These are phyloP conservation scores for Veloboletus limbatus DNA, from an alignment of 1,284 basidiomycete genomes.

Conservation along the genomic window DNA sequence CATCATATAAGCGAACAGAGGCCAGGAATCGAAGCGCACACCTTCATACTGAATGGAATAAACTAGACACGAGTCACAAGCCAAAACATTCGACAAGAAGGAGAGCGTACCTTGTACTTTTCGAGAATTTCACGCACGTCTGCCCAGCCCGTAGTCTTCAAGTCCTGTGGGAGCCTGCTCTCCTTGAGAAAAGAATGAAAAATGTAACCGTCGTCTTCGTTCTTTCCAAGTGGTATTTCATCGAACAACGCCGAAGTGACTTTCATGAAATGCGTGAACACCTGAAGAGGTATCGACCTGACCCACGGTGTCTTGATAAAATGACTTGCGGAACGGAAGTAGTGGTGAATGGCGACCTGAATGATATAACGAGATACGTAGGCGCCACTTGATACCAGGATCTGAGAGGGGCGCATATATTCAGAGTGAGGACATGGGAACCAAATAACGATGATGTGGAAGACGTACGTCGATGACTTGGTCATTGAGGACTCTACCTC, in stretches of 20 bases:
- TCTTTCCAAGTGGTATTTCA: slow-evolving; percentile 64
- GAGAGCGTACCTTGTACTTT: slow-evolving; percentile 57
- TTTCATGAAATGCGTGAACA: slow-evolving; percentile 61
- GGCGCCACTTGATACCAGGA: slow-evolving; percentile 67
- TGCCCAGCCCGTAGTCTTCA: slow-evolving; percentile 59
- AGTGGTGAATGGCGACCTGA: slow-evolving; percentile 73
- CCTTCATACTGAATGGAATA: slow-evolving; percentile 71
- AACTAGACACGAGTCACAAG: slow-evolving; percentile 46
- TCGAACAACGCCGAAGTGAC: slow-evolving; percentile 56
- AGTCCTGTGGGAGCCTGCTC: slow-evolving; percentile 52
- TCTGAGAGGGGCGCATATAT: slow-evolving; percentile 42
- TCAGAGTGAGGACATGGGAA: slow-evolving; percentile 8
- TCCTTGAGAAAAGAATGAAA: slow-evolving; percentile 65
- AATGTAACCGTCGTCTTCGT: slow-evolving; percentile 67
- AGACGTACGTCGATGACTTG: slow-evolving; percentile 65
- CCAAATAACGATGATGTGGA: not conserved
- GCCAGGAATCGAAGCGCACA: slow-evolving; percentile 27
- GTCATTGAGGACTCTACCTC: slow-evolving; percentile 61
- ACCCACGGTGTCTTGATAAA: slow-evolving; percentile 74
- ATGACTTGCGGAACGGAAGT: slow-evolving; percentile 64
- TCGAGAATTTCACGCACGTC: slow-evolving; percentile 61
- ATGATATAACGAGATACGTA: slow-evolving; percentile 73
- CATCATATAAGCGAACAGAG: slow-evolving; percentile 13
- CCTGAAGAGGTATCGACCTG: slow-evolving; percentile 54
- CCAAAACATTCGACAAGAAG: slow-evolving; percentile 7